Evolutionary conservation across 2,329 filamentous ascomycete genomes (phyloP), one percentile per base, ranked within the genome.

Genomic region (Penicillium sp.): DNA sequence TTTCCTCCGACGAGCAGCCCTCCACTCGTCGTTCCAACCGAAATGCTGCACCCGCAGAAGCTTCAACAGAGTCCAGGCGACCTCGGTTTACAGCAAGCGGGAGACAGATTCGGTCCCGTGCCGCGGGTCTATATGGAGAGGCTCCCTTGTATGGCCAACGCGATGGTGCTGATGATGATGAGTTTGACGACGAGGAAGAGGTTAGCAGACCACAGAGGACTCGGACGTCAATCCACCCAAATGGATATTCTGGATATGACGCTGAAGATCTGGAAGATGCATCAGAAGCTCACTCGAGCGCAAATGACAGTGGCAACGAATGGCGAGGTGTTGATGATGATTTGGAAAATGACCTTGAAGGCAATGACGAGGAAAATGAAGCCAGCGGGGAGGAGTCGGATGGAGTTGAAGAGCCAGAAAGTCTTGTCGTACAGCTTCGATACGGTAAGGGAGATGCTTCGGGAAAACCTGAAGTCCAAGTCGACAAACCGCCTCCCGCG

Each of bases 51-150:
- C 84, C 87, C 38, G 82, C 86, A 9, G 86, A 86, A 59, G 91
- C 90, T 1, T 89, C 91, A 0, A 84, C 84, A 39, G 90, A 93
- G 60, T 79, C 82, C 4, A 71, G 79, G 22, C 87, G 74, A 78
- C 90, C 81, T 47, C 82, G 80, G 11, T 82, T 86, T 47, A 97
- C 94, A 3, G 87, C 91, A 21, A 96, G 92, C 70, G 94, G 94
- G 21, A 86, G 94, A 21, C 91, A 96, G 69, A 86, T 96, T 60
- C 80, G 75, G 61, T 75, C 70, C 52, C 76, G 81, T 43, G 71
- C 79, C n/a, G 81, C 80, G 38, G 81, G 81, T n/a, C 61, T 77
- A 18, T 84, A 83, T 64, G 81, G 81, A 10, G 81, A 83, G 66
- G 75, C 73, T 31, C 67, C 87, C 54, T 76, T 87, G 14, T 83